Evolutionary conservation across 2,329 filamentous ascomycete species (phyloP).

Genomic region (Thermoascus crustaceus): DNA sequence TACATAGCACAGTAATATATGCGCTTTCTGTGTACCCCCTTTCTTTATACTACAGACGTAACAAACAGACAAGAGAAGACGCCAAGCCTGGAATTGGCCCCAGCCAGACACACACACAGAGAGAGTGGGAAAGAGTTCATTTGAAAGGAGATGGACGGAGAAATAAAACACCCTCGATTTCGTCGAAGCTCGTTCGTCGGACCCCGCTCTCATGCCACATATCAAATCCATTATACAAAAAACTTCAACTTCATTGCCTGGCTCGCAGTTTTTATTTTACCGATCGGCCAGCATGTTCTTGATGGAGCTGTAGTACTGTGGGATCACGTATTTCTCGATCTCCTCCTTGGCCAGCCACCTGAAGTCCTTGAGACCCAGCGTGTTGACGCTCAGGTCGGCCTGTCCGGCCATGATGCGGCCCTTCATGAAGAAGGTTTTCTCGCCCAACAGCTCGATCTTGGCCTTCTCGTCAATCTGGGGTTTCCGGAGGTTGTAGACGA

Average conservation of each 20-base stretch:
- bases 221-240: slow-evolving; percentile 1
- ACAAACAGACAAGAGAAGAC: slow-evolving; percentile 2
- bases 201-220: slow-evolving; percentile 2
- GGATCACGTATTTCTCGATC: slow-evolving; percentile 58
- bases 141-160: not conserved
- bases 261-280: slow-evolving; percentile 39
- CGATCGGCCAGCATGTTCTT: slow-evolving; percentile 77
- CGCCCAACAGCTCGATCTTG: slow-evolving; percentile 46
- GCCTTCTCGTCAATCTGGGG: slow-evolving; percentile 36
- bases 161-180: not conserved
- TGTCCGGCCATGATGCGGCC: slow-evolving; percentile 96
- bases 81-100: slow-evolving; percentile 6
- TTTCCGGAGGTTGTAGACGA: slow-evolving; percentile 50
- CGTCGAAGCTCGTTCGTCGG: not conserved
- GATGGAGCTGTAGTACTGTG: slow-evolving; percentile 64
- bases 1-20: slow-evolving; percentile 33
- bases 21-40: slow-evolving; percentile 17
- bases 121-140: not conserved
- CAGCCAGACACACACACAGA: slow-evolving; percentile 10
- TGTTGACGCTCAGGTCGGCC: slow-evolving; percentile 66
- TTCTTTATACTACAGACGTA: slow-evolving; percentile 7
- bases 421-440: slow-evolving; percentile 95
- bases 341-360: slow-evolving; percentile 91
- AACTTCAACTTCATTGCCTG: too few species aligned
- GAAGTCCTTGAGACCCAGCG: slow-evolving; percentile 69